Evolutionary conservation across 1,284 basidiomycete species (phyloP), one percentile per base, ranked within the genome.

Genomic region (Heterobasidion parviporum): DNA sequence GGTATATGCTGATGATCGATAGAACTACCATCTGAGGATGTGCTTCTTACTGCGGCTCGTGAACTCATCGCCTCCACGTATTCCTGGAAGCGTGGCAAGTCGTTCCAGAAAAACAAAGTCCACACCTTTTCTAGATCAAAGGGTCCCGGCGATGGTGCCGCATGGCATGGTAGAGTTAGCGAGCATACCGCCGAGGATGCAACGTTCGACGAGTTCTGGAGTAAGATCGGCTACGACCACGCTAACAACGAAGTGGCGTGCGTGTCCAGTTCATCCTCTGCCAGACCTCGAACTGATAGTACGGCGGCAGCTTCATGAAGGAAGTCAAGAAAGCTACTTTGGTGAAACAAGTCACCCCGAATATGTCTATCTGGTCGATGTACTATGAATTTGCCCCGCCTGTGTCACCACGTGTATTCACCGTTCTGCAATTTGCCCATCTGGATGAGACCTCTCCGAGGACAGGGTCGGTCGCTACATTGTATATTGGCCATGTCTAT

Each of bases 191-290:
- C 75, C 10, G 72, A 80, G 20, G 83, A 88, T 53, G 81, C 75
- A 8, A 81, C 82, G 2, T 89, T 90, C 65, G 83, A 87, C 57
- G 79, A 82, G 60, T 72, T 90, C 61, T 89, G 88, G 87, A 74
- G 72, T 49, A 82, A 80, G 60, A 68, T 89, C 8, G 84, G 83
- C 1, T 69, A 71, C 52, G 74, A 87, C 68, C 88, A 89, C 65
- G 76, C 83, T 35, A 68, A 76, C 52, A 81, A 88, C 56, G 88
- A 90, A 70, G 79, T 76, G 65, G 73, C 86, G 87, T 88, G 61
- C 57, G 80, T 71, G 6, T 41, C 3, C 38, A 41, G 7, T 10
- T 41, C 26, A 26, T 26, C 26, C 26, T 26, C 26, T 26, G 26
- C 6, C 26, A 26, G 26, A 26, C 26, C 26, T 26, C 26, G 26